Evolutionary conservation across 2,329 filamentous ascomycete genomes (phyloP).

Genomic region (Colletotrichum gloeosporioides): DNA sequence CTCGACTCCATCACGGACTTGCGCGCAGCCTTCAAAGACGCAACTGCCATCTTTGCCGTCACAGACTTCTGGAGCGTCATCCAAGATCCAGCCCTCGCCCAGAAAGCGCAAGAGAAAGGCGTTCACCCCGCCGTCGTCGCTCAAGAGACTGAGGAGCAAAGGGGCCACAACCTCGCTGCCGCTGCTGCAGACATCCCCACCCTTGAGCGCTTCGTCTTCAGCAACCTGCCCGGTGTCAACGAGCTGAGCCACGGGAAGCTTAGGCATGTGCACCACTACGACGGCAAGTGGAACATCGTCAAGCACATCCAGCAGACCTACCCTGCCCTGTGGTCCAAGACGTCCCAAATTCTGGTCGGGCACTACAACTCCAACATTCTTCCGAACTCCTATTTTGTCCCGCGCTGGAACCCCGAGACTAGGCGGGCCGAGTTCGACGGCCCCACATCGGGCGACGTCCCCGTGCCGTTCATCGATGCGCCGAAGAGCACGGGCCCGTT

Average conservation of each 20-base stretch:
- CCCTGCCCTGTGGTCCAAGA: background rate
- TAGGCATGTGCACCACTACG: background rate
- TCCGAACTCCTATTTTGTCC: background rate
- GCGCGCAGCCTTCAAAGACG: slow-evolving; percentile 44
- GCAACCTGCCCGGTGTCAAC: background rate
- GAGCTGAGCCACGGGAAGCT: background rate
- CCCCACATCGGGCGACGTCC: background rate
- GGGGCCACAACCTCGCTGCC: slow-evolving; percentile 60
- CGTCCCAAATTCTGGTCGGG: background rate
- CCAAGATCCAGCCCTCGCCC: slow-evolving; percentile 41
- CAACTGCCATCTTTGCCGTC: slow-evolving; percentile 57
- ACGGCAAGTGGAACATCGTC: background rate
- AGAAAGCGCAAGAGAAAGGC: slow-evolving; percentile 12
- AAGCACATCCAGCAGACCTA: background rate
- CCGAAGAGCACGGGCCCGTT: slow-evolving; percentile 45
- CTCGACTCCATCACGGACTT: slow-evolving; percentile 45
- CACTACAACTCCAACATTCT: slow-evolving; percentile 1
- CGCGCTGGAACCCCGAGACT: background rate
- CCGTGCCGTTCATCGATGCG: slow-evolving; percentile 38
- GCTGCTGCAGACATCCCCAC: slow-evolving; percentile 46
- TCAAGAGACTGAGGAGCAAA: slow-evolving; percentile 52
- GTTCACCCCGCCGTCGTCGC: slow-evolving; percentile 31
- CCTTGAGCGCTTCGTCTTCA: slow-evolving; percentile 5
- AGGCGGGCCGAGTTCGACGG: background rate
- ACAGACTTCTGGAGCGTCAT: slow-evolving; percentile 62